phyloP scores from a whole-genome alignment of 228 moss, liverwort and hornwort genomes.

The Sphagnum fallax region DNA sequence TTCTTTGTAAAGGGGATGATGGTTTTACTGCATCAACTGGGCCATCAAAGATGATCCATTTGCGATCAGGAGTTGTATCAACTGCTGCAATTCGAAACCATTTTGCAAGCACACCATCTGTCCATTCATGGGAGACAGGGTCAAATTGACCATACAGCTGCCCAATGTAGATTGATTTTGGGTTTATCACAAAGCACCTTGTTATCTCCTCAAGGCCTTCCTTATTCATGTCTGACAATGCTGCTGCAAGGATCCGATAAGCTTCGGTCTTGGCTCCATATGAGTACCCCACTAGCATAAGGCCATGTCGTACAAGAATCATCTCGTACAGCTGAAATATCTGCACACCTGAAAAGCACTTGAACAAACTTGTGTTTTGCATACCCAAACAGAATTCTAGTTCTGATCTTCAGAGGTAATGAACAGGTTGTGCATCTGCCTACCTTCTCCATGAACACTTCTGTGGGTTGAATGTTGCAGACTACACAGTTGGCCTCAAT shows the following conservation, averaged over 20 bases:
- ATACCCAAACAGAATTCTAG: too few species aligned
- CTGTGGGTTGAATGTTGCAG: conserved; percentile 45
- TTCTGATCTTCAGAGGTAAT: too few species aligned
- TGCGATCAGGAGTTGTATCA: conserved; percentile 47
- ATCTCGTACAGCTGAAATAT: conserved; percentile 69
- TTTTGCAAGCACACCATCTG: conserved; percentile 51
- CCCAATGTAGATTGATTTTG: conserved; percentile 69
- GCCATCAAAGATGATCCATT: conserved; percentile 73
- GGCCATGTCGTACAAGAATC: conserved; percentile 64
- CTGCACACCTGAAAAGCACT: conserved; percentile 10
- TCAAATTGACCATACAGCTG: conserved; percentile 71
- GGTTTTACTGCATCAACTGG: conserved; percentile 55
- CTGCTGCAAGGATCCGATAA: conserved; percentile 48
- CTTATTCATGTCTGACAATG: conserved; percentile 53
- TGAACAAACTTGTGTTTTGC: background rate
- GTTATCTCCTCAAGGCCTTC: conserved; percentile 43
- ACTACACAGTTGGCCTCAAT: conserved; percentile 28
- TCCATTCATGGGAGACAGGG: conserved; percentile 65
- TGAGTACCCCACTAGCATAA: conserved; percentile 69
- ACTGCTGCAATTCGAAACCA: conserved; percentile 56
- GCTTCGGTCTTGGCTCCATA: conserved; percentile 70
- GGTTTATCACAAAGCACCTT: conserved; percentile 55
- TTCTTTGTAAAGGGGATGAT: background rate
- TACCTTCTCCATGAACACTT: conserved; percentile 60
- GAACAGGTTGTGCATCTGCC: too few species aligned